Base-by-base conservation (phyloP, 306 rosid genomes). In the Medicago lupulina region DNA sequence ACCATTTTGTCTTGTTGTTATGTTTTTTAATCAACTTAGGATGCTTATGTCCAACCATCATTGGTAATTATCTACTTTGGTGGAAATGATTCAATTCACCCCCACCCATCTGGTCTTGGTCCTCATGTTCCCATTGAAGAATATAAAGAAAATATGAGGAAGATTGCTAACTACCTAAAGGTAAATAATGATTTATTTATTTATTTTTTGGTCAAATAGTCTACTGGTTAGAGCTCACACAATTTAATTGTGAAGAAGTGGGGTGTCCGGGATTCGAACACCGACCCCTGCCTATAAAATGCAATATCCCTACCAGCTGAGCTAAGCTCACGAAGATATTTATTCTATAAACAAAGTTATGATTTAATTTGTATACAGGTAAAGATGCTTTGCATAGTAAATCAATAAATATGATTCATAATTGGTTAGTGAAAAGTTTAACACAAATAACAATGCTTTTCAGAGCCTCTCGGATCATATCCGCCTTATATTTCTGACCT, bases 61-160 rank as follows among this genome's bases (percentile, higher is more conserved):
- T 55, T 94, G 82, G 92, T 94, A 39, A 87, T 94, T n/a, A 84
- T 91, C 40, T 94, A 94, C 62, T 94, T 94, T 64, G 98, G 98
- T 12, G 98, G 97, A 0, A 94, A 90, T 80, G 98, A 94, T 80
- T 82, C 95, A 1, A 43, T 82, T 44, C 73, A 25, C 15, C 86
- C 96, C 36, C 86, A 86, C 63, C 83, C 94, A 77, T 83, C 85
- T 38, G 96, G 91, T 31, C 62, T 80, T 31, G 89, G 86, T 36
- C 79, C 86, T 36, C 92, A 86, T 71, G 95, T 94, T 0, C 98
- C 98, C 31, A 91, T 94, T 41, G 51, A 81, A 23, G 97, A 94
- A 71, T 91, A 89, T 39, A 10, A 68, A 12, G 86, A 90, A 66
- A 94, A 94, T 39, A 94, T 94, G 93, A 94, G 74, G 69, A 91